Percentiles rank a stretch among this genome's conserved stretches.
phyloP scores from a whole-genome alignment of 2,329 filamentous ascomycete genomes.

The Hypomyces perniciosus region DNA sequence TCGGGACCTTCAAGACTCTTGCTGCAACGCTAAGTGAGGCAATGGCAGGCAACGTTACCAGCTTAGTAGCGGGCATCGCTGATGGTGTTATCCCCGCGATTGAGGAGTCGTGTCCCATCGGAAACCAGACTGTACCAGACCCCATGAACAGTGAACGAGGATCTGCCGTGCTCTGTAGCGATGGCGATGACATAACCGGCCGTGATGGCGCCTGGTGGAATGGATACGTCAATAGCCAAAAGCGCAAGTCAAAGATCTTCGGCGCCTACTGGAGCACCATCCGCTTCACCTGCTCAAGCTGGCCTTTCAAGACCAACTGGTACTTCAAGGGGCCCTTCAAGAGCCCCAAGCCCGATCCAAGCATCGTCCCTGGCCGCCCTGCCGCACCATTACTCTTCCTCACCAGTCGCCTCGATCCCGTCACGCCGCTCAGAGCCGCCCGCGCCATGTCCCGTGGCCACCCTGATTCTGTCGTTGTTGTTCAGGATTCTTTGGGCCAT shows the following conservation, averaged over 20 bases:
- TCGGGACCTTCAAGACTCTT: constrained; percentile 9
- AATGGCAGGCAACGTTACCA: constrained; percentile 15
- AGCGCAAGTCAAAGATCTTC: constrained; percentile 23
- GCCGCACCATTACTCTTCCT: constrained; percentile 38
- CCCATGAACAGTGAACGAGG: not conserved
- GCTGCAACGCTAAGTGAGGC: constrained; percentile 13
- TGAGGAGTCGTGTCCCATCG: constrained; percentile 12
- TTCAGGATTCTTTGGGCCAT: constrained; percentile 20
- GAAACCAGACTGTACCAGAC: constrained; percentile 14
- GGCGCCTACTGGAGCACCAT: constrained; percentile 28
- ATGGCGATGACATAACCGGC: constrained; percentile 21
- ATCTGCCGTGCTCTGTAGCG: constrained; percentile 25
- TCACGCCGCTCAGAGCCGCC: constrained; percentile 32
- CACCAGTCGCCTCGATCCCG: constrained; percentile 36
- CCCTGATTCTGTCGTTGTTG: constrained; percentile 18
- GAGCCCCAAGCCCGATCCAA: constrained; percentile 18
- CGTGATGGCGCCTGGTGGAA: constrained; percentile 18
- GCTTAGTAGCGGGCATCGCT: not conserved
- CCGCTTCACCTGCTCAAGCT: constrained; percentile 32
- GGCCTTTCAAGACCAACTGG: constrained; percentile 31
- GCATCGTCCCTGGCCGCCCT: constrained; percentile 24
- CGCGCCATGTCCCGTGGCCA: constrained; percentile 14
- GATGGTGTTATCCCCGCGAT: constrained; percentile 6
- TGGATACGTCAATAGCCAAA: constrained; percentile 21
- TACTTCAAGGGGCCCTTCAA: constrained; percentile 29